A percentile compares a stretch with the other conserved stretches of the same genome.
Conservation (phyloP, 2,329 filamentous ascomycete species). For the Colletotrichum sidae region DNA sequence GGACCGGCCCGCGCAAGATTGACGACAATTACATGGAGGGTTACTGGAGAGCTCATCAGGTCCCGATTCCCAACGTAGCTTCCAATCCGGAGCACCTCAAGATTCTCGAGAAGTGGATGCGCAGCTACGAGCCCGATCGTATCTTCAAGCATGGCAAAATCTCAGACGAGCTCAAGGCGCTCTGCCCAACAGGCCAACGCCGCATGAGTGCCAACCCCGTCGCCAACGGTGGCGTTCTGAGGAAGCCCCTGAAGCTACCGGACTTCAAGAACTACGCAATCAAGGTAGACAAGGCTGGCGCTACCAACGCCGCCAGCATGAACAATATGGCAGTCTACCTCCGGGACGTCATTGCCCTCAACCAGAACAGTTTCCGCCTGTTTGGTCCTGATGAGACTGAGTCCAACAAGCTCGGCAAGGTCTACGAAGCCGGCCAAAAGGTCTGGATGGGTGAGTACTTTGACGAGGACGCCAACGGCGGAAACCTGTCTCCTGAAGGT, state of each 20-base stretch:
- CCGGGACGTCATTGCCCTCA: constrained; percentile 73
- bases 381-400: constrained; percentile 86
- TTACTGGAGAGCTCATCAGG: constrained; percentile 84
- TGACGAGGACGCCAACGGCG: constrained; percentile 79
- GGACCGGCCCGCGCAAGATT: constrained; percentile 80
- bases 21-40: constrained; percentile 78
- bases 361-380: constrained; percentile 76
- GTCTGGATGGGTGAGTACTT: constrained; percentile 85
- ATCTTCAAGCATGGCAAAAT: constrained; percentile 75
- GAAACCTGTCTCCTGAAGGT: constrained; percentile 75
- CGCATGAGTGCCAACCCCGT: constrained; percentile 85
- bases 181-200: constrained; percentile 73
- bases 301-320: constrained; percentile 72
- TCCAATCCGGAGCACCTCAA: constrained; percentile 75
- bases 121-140: constrained; percentile 78
- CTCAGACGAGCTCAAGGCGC: constrained; percentile 69
- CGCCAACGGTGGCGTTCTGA: constrained; percentile 76
- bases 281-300: constrained; percentile 70
- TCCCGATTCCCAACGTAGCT: constrained; percentile 78
- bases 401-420: constrained; percentile 79
- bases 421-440: constrained; percentile 82
- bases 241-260: constrained; percentile 75
- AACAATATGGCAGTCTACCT: constrained; percentile 75
- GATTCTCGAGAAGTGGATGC: constrained; percentile 81
- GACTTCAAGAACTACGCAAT: constrained; percentile 77